Conservation (phyloP, 2,329 filamentous ascomycete genomes). For the Xenoacremonium recifei region DNA sequence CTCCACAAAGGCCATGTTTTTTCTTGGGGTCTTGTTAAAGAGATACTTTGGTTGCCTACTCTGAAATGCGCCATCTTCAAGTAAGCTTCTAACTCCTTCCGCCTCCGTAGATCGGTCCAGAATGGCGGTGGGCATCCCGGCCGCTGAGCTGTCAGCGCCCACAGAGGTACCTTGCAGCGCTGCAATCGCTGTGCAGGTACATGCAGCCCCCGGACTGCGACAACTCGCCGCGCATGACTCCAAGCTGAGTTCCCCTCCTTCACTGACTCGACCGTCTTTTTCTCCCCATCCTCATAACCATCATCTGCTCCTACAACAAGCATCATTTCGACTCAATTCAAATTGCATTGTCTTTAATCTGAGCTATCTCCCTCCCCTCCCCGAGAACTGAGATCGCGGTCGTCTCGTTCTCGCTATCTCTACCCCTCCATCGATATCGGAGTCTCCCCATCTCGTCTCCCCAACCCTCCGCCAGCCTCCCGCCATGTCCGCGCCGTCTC, state of each 20-base stretch:
- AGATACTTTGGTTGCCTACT: too few relatives aligned
- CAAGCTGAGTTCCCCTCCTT: too few relatives aligned
- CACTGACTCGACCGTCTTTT: not conserved
- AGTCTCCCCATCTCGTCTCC: not conserved
- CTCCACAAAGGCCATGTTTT: conserved; percentile 20
- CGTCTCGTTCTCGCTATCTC: not conserved
- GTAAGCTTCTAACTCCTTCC: conserved; percentile 10
- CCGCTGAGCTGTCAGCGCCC: too few relatives aligned
- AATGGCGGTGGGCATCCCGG: conserved; percentile 22
- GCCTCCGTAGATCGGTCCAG: conserved; percentile 24
- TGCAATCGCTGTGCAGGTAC: conserved; percentile 7
- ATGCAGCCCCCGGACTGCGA: too few relatives aligned
- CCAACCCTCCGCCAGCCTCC: not conserved
- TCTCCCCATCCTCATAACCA: not conserved
- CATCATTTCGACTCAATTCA: too few relatives aligned
- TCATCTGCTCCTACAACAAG: not conserved
- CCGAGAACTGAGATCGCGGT: too few relatives aligned
- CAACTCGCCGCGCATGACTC: not conserved
- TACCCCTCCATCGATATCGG: not conserved
- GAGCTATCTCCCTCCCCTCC: too few relatives aligned
- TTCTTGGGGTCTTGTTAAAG: too few relatives aligned
- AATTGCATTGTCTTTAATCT: too few relatives aligned
- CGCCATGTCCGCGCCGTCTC: conserved; percentile 20
- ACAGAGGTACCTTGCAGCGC: too few relatives aligned
- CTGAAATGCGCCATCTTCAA: too few relatives aligned